Evolutionary conservation across 2,329 filamentous ascomycete genomes (phyloP).

Genomic region (Sordariomycetes sp.): DNA sequence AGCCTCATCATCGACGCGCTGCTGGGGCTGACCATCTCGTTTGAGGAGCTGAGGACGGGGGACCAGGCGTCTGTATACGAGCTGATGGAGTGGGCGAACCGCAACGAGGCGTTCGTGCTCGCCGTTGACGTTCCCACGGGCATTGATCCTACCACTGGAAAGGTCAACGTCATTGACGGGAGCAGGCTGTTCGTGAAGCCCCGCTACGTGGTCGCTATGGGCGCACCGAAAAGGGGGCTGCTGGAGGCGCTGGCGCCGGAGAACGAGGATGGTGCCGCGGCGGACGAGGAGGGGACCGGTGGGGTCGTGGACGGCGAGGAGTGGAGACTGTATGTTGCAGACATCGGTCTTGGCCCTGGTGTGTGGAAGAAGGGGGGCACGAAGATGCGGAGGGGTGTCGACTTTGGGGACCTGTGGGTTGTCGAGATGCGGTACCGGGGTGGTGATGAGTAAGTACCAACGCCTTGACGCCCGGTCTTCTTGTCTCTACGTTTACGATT

Average conservation of each 20-base stretch:
- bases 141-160: slow-evolving; percentile 66
- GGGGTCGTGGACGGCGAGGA: slow-evolving; percentile 31
- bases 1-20: slow-evolving; percentile 82
- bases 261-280: slow-evolving; percentile 7
- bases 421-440: slow-evolving; percentile 49
- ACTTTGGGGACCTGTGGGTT: slow-evolving; percentile 82
- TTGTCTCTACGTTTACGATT: background rate
- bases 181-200: slow-evolving; percentile 68
- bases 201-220: slow-evolving; percentile 72
- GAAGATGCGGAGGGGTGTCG: slow-evolving; percentile 68
- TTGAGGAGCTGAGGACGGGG: slow-evolving; percentile 73
- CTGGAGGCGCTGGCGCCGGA: slow-evolving; percentile 53
- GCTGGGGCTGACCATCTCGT: slow-evolving; percentile 73
- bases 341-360: slow-evolving; percentile 71
- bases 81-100: slow-evolving; percentile 88
- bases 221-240: slow-evolving; percentile 74
- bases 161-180: slow-evolving; percentile 55
- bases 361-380: slow-evolving; percentile 80
- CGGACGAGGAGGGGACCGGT: slow-evolving; percentile 10
- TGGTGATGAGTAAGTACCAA: slow-evolving; percentile 3
- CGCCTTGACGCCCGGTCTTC: background rate
- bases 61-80: slow-evolving; percentile 78
- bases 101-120: slow-evolving; percentile 68
- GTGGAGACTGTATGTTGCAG: slow-evolving; percentile 75
- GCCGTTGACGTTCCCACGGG: slow-evolving; percentile 88